Percentiles rank a stretch among this genome's conserved stretches.
phyloP scores from a whole-genome alignment of 2,329 filamentous ascomycete species.

The Cadophora luteo-olivacea region DNA sequence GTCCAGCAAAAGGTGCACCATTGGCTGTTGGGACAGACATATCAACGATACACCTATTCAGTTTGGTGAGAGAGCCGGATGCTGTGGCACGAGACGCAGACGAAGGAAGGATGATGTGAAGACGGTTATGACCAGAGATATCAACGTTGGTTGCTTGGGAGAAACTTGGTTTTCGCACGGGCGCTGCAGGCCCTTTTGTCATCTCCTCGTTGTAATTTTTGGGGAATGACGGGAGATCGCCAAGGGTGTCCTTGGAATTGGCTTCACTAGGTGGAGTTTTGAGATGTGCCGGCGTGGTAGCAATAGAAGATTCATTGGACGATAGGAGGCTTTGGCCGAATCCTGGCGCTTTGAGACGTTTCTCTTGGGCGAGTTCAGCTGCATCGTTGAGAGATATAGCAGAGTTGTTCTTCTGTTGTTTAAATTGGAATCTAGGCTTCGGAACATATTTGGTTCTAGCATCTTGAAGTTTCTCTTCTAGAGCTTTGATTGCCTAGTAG shows the following conservation, averaged over 20 bases:
- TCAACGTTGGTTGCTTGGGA: slow-evolving; percentile 64
- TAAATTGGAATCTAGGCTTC: slow-evolving; percentile 86
- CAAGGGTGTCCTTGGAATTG: slow-evolving; percentile 47
- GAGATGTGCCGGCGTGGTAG: slow-evolving; percentile 45
- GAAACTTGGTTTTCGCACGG: slow-evolving; percentile 67
- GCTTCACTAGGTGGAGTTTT: slow-evolving; percentile 37
- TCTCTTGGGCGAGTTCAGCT: slow-evolving; percentile 57
- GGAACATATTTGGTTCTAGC: slow-evolving; percentile 72
- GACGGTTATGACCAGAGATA: slow-evolving; percentile 69
- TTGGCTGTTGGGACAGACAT: slow-evolving; percentile 72
- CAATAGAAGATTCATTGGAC: slow-evolving; percentile 49
- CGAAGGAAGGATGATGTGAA: slow-evolving; percentile 79
- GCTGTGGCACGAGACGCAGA: slow-evolving; percentile 74
- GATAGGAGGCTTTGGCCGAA: slow-evolving; percentile 44
- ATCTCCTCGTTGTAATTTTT: slow-evolving; percentile 67
- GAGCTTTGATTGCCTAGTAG: slow-evolving; percentile 71
- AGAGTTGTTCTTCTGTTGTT: slow-evolving; percentile 60
- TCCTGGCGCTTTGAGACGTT: slow-evolving; percentile 49
- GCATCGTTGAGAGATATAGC: slow-evolving; percentile 63
- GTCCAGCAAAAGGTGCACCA: slow-evolving; percentile 71
- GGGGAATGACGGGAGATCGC: slow-evolving; percentile 47
- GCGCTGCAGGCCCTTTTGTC: slow-evolving; percentile 43
- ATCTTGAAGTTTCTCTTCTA: slow-evolving; percentile 79
- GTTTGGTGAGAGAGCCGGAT: slow-evolving; percentile 73
- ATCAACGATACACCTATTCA: slow-evolving; percentile 78